Evolutionary conservation across 345 rosid species (phyloP), one percentile per base, ranked within the genome.

Genomic region (Lepidium didymum): DNA sequence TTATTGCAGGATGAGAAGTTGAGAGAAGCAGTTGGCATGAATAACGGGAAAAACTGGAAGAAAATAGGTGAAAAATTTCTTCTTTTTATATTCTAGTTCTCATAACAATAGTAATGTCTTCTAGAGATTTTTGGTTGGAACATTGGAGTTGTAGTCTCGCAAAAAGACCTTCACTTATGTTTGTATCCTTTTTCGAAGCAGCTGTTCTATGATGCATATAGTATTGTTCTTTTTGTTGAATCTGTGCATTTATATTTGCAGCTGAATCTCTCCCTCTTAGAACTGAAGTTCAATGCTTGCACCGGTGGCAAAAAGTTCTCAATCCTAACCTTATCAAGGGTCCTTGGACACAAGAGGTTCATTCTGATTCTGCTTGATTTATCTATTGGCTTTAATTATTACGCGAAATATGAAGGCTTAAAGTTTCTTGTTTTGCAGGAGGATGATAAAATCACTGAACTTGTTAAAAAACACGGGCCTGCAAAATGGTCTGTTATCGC

Each of bases 221-320:
- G 61, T 41, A 33, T 14, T 67, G 50, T 59, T 43, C 50, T 60
- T 31, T 18, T 10, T 35, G 55, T 53, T 44, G 10, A 37, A 3
- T 37, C 40, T 10, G 45, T 68, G 64, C 47, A 4, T 37, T 31
- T 61, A 23, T 49, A 12, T 55, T 12, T 77, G 84, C 96, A 95
- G 97, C 97, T 55, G 92, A 89, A 38, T 82, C 46, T 75, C 89
- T 87, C 77, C 87, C 88, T 49, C 86, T 79, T 72, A 84, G 99
- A 83, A 89, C 96, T 42, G 99, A 91, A 78, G 99, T 95, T 59
- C 99, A 95, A 68, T 95, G 99, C 79, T 70, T 95, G 76, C 99
- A 95, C 74, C 81, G 99, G 57, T 95, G 99, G 99, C 99, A 95
- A 80, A 95, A 95, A 78, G 99, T 95, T 82, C 84, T 95, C 8